Percentiles rank a stretch among this genome's conserved stretches.
Conservation (phyloP, 164 flowering plant genomes). For the Cinnamomum micranthum region DNA sequence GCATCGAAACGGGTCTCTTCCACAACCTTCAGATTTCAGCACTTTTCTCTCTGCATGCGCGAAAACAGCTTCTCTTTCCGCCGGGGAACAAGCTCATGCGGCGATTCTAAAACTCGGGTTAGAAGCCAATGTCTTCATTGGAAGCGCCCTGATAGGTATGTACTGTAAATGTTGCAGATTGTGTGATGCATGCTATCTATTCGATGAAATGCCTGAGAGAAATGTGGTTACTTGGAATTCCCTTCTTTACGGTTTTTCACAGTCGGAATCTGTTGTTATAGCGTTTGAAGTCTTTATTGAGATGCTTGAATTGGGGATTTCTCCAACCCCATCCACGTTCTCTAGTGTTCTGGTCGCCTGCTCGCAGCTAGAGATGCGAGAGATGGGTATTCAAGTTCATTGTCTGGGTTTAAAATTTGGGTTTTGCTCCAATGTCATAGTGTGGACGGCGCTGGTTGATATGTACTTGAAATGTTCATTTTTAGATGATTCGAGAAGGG, state of each 20-base stretch:
- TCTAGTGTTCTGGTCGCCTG: slow-evolving; percentile 53
- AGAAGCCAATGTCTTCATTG: slow-evolving; percentile 32
- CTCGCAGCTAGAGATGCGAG: slow-evolving; percentile 10
- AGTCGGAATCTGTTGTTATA: slow-evolving; percentile 15
- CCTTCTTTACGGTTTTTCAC: slow-evolving; percentile 43
- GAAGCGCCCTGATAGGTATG: slow-evolving; percentile 44
- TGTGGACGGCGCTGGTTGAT: slow-evolving; percentile 25
- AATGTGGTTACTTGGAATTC: slow-evolving; percentile 53
- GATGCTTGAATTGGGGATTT: slow-evolving; percentile 33
- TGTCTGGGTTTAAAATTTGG: slow-evolving; percentile 44
- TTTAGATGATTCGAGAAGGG: slow-evolving; percentile 32
- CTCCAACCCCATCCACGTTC: slow-evolving; percentile 47
- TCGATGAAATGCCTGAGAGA: slow-evolving; percentile 27
- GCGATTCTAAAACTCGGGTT: slow-evolving; percentile 33
- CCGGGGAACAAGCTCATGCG: slow-evolving; percentile 50
- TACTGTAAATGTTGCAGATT: slow-evolving; percentile 44
- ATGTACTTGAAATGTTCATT: slow-evolving; percentile 48
- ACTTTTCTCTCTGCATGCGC: slow-evolving; percentile 31
- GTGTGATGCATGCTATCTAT: slow-evolving; percentile 23
- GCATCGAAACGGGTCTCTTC: slow-evolving; percentile 1
- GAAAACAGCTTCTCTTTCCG: slow-evolving; percentile 19
- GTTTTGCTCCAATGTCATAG: slow-evolving; percentile 24
- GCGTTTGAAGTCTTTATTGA: slow-evolving; percentile 36
- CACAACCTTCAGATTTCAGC: slow-evolving; percentile 34
- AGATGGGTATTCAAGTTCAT: slow-evolving; percentile 43